Conservation (phyloP, 2,329 filamentous ascomycete genomes). For the Phialemoniopsis sp. region DNA sequence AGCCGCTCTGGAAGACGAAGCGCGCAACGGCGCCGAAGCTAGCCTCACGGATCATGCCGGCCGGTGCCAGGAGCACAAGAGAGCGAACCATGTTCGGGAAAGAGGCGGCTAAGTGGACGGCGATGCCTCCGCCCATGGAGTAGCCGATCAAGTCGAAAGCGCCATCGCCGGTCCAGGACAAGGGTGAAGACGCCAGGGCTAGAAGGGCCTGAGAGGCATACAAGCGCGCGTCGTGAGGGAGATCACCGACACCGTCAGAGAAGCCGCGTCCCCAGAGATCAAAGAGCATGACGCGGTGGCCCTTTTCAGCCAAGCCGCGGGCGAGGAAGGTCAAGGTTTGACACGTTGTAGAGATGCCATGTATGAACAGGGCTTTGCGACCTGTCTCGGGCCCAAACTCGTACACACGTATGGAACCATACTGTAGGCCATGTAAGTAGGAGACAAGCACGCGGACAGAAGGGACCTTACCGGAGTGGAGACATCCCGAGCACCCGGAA, state of each 20-base stretch:
- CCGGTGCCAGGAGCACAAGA: constrained; percentile 74
- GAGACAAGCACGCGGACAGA: neutral
- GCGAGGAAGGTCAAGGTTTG: constrained; percentile 67
- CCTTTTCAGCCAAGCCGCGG: constrained; percentile 53
- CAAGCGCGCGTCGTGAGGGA: constrained; percentile 69
- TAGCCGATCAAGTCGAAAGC: constrained; percentile 72
- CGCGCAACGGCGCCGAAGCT: constrained; percentile 46
- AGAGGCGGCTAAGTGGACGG: constrained; percentile 66
- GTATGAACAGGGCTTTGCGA: constrained; percentile 70
- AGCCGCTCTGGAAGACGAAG: constrained; percentile 49
- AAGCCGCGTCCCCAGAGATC: constrained; percentile 68
- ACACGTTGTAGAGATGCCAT: constrained; percentile 81
- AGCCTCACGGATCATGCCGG: constrained; percentile 63
- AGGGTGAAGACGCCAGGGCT: constrained; percentile 63
- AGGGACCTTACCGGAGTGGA: constrained; percentile 49
- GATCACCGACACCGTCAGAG: constrained; percentile 58
- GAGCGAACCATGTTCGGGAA: constrained; percentile 67
- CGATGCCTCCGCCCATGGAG: constrained; percentile 77
- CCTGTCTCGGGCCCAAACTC: constrained; percentile 77
- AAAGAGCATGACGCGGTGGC: constrained; percentile 79
- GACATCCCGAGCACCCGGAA: constrained; percentile 72
- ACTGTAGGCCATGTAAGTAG: constrained; percentile 31
- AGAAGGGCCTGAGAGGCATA: constrained; percentile 71
- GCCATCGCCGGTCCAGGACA: constrained; percentile 59
- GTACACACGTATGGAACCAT: constrained; percentile 73